Evolutionary conservation across 2,329 filamentous ascomycete species (phyloP).

Genomic region (Clonostachys solani): DNA sequence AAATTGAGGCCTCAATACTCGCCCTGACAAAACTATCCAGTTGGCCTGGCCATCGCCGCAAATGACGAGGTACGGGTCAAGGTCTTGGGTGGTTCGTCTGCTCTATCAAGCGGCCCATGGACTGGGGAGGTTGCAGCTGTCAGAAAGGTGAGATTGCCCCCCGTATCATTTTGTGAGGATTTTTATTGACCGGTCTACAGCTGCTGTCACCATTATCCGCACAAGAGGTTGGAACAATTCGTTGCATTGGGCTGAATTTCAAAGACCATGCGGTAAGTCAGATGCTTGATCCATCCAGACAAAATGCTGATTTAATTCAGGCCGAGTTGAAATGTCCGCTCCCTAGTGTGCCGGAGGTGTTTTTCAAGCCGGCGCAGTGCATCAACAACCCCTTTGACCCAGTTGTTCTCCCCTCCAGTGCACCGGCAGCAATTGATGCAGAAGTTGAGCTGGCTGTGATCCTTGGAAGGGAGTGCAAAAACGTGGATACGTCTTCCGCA

Average conservation of each 20-base stretch:
- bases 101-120: constrained; percentile 17
- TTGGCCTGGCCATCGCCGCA: constrained; percentile 12
- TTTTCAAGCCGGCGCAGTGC: constrained; percentile 35
- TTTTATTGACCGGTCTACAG: neutral
- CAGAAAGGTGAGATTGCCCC: constrained; percentile 4
- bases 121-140: constrained; percentile 19
- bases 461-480: constrained; percentile 39
- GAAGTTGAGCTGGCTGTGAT: constrained; percentile 47
- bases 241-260: constrained; percentile 45
- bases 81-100: constrained; percentile 10
- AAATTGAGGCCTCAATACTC: neutral
- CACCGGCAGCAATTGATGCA: constrained; percentile 40
- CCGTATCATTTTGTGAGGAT: neutral
- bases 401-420: constrained; percentile 38
- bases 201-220: constrained; percentile 6
- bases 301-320: neutral
- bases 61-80: constrained; percentile 7
- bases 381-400: constrained; percentile 32
- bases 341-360: constrained; percentile 18
- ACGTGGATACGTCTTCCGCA: constrained; percentile 40
- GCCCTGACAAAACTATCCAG: neutral
- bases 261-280: constrained; percentile 23
- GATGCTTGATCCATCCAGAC: constrained; percentile 7
- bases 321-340: constrained; percentile 16
- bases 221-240: constrained; percentile 8